Evolutionary conservation across 495 filamentous ascomycete genomes (phyloP).

Genomic region (Penicillium subrubescens): DNA sequence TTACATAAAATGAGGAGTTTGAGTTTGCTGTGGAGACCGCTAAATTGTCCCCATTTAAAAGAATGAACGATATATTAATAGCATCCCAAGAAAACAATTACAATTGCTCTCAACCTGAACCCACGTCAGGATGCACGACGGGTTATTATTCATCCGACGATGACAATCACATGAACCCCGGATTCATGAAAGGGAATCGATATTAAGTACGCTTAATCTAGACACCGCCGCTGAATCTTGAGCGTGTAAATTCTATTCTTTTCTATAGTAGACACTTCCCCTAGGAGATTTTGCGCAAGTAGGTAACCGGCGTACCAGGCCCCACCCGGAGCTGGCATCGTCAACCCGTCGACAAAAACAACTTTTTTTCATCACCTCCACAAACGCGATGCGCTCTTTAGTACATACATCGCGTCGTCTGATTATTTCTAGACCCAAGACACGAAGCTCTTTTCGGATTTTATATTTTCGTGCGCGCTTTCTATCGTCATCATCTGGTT

Average conservation of each 20-base stretch:
- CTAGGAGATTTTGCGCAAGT: too few species aligned
- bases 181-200: too few species aligned
- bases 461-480: constrained; percentile 4
- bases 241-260: too few species aligned
- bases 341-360: background rate
- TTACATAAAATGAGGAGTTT: constrained; percentile 8
- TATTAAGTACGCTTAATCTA: too few species aligned
- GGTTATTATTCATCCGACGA: background rate
- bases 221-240: too few species aligned
- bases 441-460: background rate
- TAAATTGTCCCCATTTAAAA: constrained; percentile 8
- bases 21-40: constrained; percentile 10
- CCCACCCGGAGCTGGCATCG: background rate
- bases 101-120: background rate
- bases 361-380: background rate
- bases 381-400: constrained; percentile 19
- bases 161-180: background rate
- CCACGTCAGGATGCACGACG: background rate
- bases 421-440: constrained; percentile 1
- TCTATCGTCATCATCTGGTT: constrained; percentile 9
- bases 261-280: too few species aligned
- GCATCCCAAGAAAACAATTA: background rate
- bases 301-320: background rate
- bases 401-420: background rate
- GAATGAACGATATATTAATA: background rate